Percentiles rank a stretch among this genome's conserved stretches.
Evolutionary conservation across 345 rosid genomes (phyloP).

Genomic region (Iberis pinnata): DNA sequence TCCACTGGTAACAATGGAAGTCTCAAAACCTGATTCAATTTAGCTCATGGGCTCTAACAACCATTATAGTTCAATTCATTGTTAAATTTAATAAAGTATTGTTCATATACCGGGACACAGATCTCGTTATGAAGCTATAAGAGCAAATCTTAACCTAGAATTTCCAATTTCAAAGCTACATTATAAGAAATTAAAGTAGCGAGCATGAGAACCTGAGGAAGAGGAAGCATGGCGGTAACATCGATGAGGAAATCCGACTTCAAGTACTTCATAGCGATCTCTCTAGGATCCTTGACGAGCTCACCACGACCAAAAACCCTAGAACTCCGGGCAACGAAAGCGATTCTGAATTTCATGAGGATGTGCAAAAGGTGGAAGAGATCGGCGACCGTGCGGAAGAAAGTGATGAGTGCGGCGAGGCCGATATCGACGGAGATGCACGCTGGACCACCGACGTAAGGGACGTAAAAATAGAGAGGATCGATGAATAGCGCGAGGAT

Average conservation of each 20-base stretch:
- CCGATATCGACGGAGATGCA: constrained; percentile 45
- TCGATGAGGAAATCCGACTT: constrained; percentile 65
- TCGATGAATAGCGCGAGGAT: constrained; percentile 81
- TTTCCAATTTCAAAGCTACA: not conserved
- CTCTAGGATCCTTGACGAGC: constrained; percentile 69
- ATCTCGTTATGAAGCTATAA: not conserved
- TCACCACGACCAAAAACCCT: constrained; percentile 82
- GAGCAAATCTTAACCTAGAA: not conserved
- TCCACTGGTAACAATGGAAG: not conserved
- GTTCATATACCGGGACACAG: not conserved
- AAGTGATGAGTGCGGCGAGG: constrained; percentile 51
- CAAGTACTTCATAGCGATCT: constrained; percentile 62
- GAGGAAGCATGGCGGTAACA: constrained; percentile 72
- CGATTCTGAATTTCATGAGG: constrained; percentile 73
- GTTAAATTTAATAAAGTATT: not conserved
- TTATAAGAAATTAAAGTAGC: not conserved
- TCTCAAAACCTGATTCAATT: not conserved
- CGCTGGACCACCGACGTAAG: constrained; percentile 47
- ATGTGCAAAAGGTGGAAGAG: constrained; percentile 58
- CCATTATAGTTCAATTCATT: not conserved
- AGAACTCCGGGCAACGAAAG: constrained; percentile 65
- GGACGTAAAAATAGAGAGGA: constrained; percentile 73
- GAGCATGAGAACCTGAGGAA: constrained; percentile 53
- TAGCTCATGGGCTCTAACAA: constrained; percentile 1
- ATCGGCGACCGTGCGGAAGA: constrained; percentile 61